phyloP scores from a whole-genome alignment of 345 rosid genomes.

The Iberis pinnata region DNA sequence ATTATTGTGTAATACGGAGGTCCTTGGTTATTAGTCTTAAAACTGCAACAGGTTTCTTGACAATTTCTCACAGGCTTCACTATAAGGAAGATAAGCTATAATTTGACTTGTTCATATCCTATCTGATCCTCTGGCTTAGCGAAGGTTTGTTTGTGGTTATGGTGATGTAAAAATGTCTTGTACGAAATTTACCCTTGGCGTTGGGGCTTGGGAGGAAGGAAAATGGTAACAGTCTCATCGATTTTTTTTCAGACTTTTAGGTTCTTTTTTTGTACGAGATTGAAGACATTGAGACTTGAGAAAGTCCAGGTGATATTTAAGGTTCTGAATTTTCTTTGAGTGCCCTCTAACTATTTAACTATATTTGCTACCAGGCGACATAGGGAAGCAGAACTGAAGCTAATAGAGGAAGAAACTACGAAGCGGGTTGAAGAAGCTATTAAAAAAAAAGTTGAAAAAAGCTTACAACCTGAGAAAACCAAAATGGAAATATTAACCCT shows the following conservation, averaged over 20 bases:
- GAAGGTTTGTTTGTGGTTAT: conserved; percentile 52
- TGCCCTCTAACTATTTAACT: conserved; percentile 35
- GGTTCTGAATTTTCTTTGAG: conserved; percentile 4
- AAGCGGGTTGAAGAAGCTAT: conserved; percentile 83
- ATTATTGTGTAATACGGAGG: conserved; percentile 33
- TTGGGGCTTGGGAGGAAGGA: conserved; percentile 6
- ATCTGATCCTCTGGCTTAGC: conserved; percentile 62
- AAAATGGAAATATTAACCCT: conserved; percentile 54
- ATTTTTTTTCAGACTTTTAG: conserved; percentile 6
- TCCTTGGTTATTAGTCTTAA: conserved; percentile 46
- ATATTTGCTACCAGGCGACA: conserved; percentile 68
- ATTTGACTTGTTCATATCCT: conserved; percentile 47
- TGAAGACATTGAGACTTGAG: conserved; percentile 32
- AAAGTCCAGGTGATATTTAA: conserved; percentile 29
- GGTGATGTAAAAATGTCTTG: conserved; percentile 22
- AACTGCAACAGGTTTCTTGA: conserved; percentile 61
- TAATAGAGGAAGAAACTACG: conserved; percentile 86
- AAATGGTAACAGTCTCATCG: conserved; percentile 4
- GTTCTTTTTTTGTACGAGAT: conserved; percentile 30
- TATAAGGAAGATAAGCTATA: conserved; percentile 85
- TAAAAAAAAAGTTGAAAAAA: conserved; percentile 63
- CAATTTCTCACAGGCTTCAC: conserved; percentile 72
- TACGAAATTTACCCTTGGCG: conserved; percentile 9
- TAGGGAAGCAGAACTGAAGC: conserved; percentile 73
- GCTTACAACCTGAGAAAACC: conserved; percentile 64